Evolutionary conservation across 1,284 basidiomycete species (phyloP).

Genomic region (Rhodofomes roseus): DNA sequence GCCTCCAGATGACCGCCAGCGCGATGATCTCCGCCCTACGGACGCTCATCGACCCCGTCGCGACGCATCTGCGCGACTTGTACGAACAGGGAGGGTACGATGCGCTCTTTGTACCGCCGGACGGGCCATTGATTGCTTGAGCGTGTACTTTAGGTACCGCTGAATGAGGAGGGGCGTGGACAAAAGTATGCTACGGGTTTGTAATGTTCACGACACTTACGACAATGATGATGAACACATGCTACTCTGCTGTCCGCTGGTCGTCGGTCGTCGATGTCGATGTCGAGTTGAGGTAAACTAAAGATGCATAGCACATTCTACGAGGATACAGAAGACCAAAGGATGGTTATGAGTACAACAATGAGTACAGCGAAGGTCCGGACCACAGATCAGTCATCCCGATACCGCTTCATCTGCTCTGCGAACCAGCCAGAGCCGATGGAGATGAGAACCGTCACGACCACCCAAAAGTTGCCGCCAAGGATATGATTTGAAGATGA

Average conservation of each 20-base stretch:
- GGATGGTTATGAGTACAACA: too few relatives aligned
- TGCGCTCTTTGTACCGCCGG: constrained; percentile 12
- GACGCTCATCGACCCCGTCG: constrained; percentile 53
- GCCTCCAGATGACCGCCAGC: constrained; percentile 69
- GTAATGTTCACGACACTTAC: neutral
- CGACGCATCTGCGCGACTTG: constrained; percentile 40
- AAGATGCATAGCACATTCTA: neutral
- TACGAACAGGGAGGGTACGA: constrained; percentile 29
- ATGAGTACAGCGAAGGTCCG: neutral
- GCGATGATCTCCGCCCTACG: constrained; percentile 59
- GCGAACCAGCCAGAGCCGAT: constrained; percentile 19
- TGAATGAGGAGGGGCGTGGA: too few relatives aligned
- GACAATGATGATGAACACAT: neutral
- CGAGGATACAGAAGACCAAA: neutral
- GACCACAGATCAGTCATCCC: constrained; percentile 10
- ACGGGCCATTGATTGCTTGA: neutral
- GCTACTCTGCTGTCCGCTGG: neutral
- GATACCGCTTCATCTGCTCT: constrained; percentile 19
- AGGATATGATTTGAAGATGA: constrained; percentile 32
- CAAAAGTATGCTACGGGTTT: constrained; percentile 1
- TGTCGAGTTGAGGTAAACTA: too few relatives aligned
- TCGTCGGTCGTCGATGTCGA: neutral
- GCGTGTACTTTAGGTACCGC: too few relatives aligned
- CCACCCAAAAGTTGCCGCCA: constrained; percentile 38
- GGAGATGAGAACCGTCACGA: constrained; percentile 24